These are phyloP conservation scores for Canna indica DNA, from an alignment of 176 grass and related monocot species.

Conservation along the genomic window DNA sequence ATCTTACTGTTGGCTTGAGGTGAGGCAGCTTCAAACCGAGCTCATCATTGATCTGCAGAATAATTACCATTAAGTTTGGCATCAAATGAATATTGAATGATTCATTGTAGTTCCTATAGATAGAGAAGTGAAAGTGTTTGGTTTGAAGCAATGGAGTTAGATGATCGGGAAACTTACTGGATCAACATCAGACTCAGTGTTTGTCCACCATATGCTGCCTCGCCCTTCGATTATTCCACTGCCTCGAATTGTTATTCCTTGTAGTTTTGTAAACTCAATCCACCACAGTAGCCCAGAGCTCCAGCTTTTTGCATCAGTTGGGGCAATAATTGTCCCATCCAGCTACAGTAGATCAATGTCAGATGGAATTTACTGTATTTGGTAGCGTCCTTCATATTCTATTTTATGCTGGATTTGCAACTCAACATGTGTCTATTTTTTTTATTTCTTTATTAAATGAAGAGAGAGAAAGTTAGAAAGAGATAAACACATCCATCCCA, in stretches of 20 bases:
- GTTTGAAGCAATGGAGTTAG: not conserved
- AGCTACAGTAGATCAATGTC: not conserved
- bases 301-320: constrained; percentile 62
- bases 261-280: constrained; percentile 92
- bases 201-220: constrained; percentile 82
- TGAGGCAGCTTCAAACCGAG: constrained; percentile 60
- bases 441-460: no score
- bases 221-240: constrained; percentile 73
- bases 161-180: constrained; percentile 28
- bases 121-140: not conserved
- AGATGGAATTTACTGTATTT: not conserved
- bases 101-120: not conserved
- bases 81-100: constrained; percentile 1
- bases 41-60: constrained; percentile 43
- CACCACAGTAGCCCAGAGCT: constrained; percentile 74
- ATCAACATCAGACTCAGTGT: constrained; percentile 48
- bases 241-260: constrained; percentile 78
- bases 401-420: not conserved
- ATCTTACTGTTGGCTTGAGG: constrained; percentile 90
- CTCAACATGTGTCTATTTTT: no score
- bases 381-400: not conserved
- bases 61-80: constrained; percentile 5
- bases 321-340: constrained; percentile 53
- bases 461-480: no score
- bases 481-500: no score